Evolutionary conservation across 495 filamentous ascomycete species (phyloP), one percentile per base, ranked within the genome.

Genomic region (Rostrohypoxylon terebratum): DNA sequence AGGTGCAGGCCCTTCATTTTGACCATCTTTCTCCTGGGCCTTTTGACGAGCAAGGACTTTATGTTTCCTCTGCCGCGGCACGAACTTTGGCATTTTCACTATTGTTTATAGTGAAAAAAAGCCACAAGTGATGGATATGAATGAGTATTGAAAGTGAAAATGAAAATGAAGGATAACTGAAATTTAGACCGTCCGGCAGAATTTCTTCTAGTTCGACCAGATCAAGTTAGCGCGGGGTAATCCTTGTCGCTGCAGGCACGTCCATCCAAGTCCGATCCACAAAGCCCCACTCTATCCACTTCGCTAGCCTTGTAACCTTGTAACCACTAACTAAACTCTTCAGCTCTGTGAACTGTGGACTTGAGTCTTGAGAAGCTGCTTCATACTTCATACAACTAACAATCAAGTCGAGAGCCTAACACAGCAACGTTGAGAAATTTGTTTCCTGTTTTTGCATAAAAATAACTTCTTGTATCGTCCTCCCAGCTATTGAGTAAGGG

Each of bases 41-140:
- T 85, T 82, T 71, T 84, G 67, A 18, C 88, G 85, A n/a, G 85
- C 86, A 18, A 87, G 78, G 6, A 84, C 84, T 65, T 88, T 91
- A 72, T 94, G 93, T 81, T 97, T 97, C 53, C 93, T 89, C 82
- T 93, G 88, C 58, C 93, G 85, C 9, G 93, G 90, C 1, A 91
- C 87, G 72, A 93, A 96, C 81, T 91, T 92, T 67, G 51, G 90
- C 86, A 93, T 94, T 93, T 40, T 74, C 79, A 59, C 63, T 20
- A 38, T 53, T 67, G 48, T 58, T 61, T 47, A 66, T 28, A 3
- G 28, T 28, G 58, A 25, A 59, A 40, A 14, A 64, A 57, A 71
- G 57, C 23, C 23, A 45, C 59, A 51, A 40, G 25, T 59, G 38
- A 48, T 42, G n/a, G n/a, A n/a, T n/a, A n/a, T n/a, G n/a, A n/a